Base-by-base conservation (phyloP, 2,329 filamentous ascomycete species). In the Mariannaea elegans region DNA sequence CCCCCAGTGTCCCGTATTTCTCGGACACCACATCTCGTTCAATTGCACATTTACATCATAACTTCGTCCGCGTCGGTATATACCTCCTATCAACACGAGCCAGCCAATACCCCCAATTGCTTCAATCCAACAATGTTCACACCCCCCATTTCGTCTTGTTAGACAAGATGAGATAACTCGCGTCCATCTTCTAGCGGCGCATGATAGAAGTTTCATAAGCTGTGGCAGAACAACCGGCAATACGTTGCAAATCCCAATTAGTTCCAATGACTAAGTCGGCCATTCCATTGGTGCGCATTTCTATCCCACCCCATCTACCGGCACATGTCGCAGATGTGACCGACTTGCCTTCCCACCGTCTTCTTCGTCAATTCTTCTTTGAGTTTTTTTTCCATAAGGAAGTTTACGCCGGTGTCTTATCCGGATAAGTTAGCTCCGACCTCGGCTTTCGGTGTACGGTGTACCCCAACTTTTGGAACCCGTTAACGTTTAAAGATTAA, bases 261-360 rank as follows among this genome's bases (percentile, higher is more conserved):
- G 59, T 32, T 9, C 56, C 44, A 44, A 57, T 63, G 57, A 66
- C 64, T 63, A 71, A 61, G 36, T 38, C 61, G 47, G 46, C 61
- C 60, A 56, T 64, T 66, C 61, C 54, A 71, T 71, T 71, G 69
- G 69, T 53, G 68, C 69, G 69, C 68, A 71, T 68, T 71, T 66
- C 52, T 38, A 38, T 53, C 21, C 56, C 47, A 14, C 50, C 58
- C 21, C 56, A 36, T 54, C 59, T 42, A 31, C 48, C 62, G 45
- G 56, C 50, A 60, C 38, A 45, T 60, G 58, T 60, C 59, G 57
- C 59, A 65, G 44, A 51, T 52, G 61, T 49, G 54, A 56, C 60
- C 56, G 55, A 53, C 45, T 16, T 38, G 27, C 41, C 51, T 49
- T 23, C 23, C 23, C 38, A 47, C 31, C 55, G 32, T 27, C 12